These are phyloP conservation scores for Neocucurbitaria cava DNA, from an alignment of 2,329 filamentous ascomycete genomes.

Conservation along the genomic window DNA sequence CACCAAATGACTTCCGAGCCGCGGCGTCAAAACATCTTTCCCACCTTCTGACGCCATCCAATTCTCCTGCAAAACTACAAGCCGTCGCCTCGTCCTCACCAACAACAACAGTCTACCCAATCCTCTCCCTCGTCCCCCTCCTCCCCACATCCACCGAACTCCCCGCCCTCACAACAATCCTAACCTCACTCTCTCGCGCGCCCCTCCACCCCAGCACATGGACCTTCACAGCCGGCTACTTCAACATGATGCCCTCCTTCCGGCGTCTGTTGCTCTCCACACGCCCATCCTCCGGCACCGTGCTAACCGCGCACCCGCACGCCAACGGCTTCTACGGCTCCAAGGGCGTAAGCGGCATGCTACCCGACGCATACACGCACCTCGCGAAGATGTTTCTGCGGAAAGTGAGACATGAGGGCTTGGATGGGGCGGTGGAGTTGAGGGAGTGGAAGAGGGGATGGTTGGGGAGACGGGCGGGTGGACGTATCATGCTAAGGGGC, in stretches of 20 bases:
- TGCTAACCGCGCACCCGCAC: slow-evolving; percentile 90
- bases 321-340: slow-evolving; percentile 96
- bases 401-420: slow-evolving; percentile 61
- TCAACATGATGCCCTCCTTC: slow-evolving; percentile 90
- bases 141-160: slow-evolving; percentile 89
- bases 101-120: slow-evolving; percentile 73
- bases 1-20: slow-evolving; percentile 72
- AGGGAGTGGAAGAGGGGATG: slow-evolving; percentile 89
- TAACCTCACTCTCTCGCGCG: slow-evolving; percentile 72
- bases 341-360: slow-evolving; percentile 83
- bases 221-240: slow-evolving; percentile 98
- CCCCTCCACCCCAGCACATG: slow-evolving; percentile 75
- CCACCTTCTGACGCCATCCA: slow-evolving; percentile 67
- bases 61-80: slow-evolving; percentile 35
- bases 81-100: slow-evolving; percentile 36
- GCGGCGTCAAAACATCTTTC: slow-evolving; percentile 72
- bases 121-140: slow-evolving; percentile 87
- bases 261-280: slow-evolving; percentile 80
- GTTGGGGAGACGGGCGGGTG: slow-evolving; percentile 84
- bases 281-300: slow-evolving; percentile 72
- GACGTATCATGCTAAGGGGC: slow-evolving; percentile 97
- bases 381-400: slow-evolving; percentile 83
- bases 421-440: slow-evolving; percentile 69
- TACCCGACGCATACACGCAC: slow-evolving; percentile 91
- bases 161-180: slow-evolving; percentile 76